Conservation (phyloP, 2,329 filamentous ascomycete species). For the Exserohilum rostratum region DNA sequence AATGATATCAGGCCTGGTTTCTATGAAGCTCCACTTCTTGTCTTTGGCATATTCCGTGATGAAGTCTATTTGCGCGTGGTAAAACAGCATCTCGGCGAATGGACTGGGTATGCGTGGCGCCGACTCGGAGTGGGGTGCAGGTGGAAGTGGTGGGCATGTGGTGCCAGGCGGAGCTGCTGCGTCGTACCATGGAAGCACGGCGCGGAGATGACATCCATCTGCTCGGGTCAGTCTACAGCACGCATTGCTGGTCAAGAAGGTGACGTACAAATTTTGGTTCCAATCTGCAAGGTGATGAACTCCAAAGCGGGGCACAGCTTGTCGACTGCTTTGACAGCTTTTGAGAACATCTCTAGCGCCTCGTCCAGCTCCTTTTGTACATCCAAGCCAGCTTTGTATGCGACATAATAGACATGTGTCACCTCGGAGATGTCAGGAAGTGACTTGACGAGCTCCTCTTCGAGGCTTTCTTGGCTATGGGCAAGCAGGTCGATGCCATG, state of each 20-base stretch:
- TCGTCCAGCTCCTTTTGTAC: conserved; percentile 48
- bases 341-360: conserved; percentile 51
- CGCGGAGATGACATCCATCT: conserved; percentile 52
- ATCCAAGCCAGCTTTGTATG: conserved; percentile 52
- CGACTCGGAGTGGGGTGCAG: conserved; percentile 12
- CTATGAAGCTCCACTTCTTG: conserved; percentile 50
- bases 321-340: conserved; percentile 44
- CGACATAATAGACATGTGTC: conserved; percentile 55
- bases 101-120: conserved; percentile 27
- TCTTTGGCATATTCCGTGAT: conserved; percentile 40
- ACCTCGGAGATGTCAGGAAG: conserved; percentile 47
- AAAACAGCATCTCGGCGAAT: conserved; percentile 49
- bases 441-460: conserved; percentile 40
- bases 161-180: conserved; percentile 7
- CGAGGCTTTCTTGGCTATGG: conserved; percentile 48
- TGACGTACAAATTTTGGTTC: conserved; percentile 45
- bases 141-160: conserved; percentile 9
- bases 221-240: conserved; percentile 21
- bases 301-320: conserved; percentile 28
- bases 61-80: conserved; percentile 51
- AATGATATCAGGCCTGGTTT: conserved; percentile 51
- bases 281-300: conserved; percentile 39
- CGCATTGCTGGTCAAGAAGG: neutral
- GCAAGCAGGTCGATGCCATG: conserved; percentile 52
- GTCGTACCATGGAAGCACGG: conserved; percentile 27